Conservation (phyloP, 371 early-diverging fungal genomes). For the Edhazardia aedis region DNA sequence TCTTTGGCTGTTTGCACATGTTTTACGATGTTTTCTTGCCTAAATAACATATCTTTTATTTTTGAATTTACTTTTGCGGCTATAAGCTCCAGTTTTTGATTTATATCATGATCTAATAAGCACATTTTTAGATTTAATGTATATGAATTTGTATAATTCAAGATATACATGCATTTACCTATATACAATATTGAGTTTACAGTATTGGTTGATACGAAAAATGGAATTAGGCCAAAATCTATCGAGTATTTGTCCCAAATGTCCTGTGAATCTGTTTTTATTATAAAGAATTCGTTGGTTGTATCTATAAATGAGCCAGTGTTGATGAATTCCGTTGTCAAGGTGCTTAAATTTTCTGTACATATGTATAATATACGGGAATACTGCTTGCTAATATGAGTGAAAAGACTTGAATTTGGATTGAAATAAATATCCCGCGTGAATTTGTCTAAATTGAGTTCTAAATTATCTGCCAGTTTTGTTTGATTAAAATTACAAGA, state of each 20-base stretch:
- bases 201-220: neutral
- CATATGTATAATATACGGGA: too few species aligned
- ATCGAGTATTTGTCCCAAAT: conserved; percentile 11
- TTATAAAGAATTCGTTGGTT: conserved; percentile 22
- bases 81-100: neutral
- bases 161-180: conserved; percentile 21
- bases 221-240: conserved; percentile 23
- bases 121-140: neutral
- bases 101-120: neutral
- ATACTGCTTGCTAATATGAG: too few species aligned
- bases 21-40: conserved; percentile 5
- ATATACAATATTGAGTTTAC: conserved; percentile 26
- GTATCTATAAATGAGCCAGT: conserved; percentile 4
- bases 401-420: too few species aligned
- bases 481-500: too few species aligned
- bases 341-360: too few species aligned
- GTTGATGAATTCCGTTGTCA: neutral
- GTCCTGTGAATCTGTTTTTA: neutral
- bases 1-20: conserved; percentile 19
- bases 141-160: neutral
- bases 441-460: too few species aligned
- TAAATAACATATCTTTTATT: conserved; percentile 10
- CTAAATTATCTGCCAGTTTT: too few species aligned
- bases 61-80: neutral
- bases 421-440: too few species aligned